Evolutionary conservation across 192 early-diverging fungal species (phyloP), one percentile per base, ranked within the genome.

Genomic region (Coemansia sp.): DNA sequence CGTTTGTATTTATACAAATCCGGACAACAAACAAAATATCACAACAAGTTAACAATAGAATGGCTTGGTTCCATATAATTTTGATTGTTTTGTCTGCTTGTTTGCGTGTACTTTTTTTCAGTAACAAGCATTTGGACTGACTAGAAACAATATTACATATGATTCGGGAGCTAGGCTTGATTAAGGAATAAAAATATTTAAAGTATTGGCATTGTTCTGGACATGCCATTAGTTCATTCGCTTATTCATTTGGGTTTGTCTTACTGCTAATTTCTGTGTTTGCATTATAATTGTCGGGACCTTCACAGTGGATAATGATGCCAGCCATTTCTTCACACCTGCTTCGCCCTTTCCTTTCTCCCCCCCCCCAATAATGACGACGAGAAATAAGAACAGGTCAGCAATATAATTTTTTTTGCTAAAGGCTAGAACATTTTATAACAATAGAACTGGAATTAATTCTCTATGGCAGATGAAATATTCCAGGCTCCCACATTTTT

Each of bases 131-230:
- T 42, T 42, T 42, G 39, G 39, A 42, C 39, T 42, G 39, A 13
- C 13, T 16, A 42, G 4, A 42, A 18, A 42, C 39, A 42, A 42
- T 42, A 13, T 3, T 4, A 16, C 14, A 16, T 16, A 42, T 42
- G 14, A 16, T 42, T 16, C 13, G 14, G 39, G 13, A 42, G 16
- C 39, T 13, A 42, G 39, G 14, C 39, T 0, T 42, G 39, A 13
- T 42, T 42, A 10, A 6, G 4, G 8, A 32, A 32, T 32, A 32
- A 16, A 42, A 10, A 42, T 25, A 25, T 45, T 45, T 45, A 58
- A 45, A 58, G 56, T 24, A 35, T 30, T n/a, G 55, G 18, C 23
- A 35, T 56, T 30, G 30, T 56, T 35, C 55, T 56, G 55, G 55
- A n/a, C 55, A n/a, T 32, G 8, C 11, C 13, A 10, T 16, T 4